Percentiles rank a stretch among this genome's conserved stretches.
These are phyloP conservation scores for Tolypocladium pustulatum DNA, from an alignment of 2,329 filamentous ascomycete genomes.

Conservation along the genomic window DNA sequence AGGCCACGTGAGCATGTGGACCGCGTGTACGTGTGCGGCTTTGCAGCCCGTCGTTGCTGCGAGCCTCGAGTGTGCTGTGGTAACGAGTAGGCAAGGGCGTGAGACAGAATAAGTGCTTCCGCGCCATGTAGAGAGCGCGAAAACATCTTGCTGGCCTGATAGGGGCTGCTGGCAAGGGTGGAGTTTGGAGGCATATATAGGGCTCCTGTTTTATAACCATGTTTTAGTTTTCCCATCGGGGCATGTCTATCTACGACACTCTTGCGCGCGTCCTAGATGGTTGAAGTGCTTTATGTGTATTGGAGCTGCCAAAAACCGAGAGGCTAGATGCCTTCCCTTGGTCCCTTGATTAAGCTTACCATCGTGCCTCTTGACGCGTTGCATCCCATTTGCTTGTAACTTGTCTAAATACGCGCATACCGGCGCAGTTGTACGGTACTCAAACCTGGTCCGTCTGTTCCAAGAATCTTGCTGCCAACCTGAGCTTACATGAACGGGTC, in stretches of 20 bases:
- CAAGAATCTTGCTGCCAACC: background rate
- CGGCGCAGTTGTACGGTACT: background rate
- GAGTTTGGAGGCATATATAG: background rate
- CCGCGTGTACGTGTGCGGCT: background rate
- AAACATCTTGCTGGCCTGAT: background rate
- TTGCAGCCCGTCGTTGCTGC: background rate
- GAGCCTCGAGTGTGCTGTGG: background rate
- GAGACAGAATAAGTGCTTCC: background rate
- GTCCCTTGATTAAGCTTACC: background rate
- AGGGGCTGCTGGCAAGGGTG: background rate
- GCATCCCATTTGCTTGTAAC: background rate
- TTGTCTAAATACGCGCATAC: background rate
- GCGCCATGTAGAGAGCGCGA: background rate
- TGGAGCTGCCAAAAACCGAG: background rate
- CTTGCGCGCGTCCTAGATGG: background rate
- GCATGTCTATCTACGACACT: background rate
- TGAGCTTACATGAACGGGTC: background rate
- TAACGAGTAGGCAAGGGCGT: background rate
- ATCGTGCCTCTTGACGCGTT: background rate
- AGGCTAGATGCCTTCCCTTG: background rate
- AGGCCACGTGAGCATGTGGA: constrained; percentile 3
- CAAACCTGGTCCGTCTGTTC: too few species aligned
- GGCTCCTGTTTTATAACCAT: background rate
- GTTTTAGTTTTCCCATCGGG: background rate
- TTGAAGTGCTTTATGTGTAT: background rate